phyloP scores from a whole-genome alignment of 768 basidiomycete species.

The Lactarius psammicola region DNA sequence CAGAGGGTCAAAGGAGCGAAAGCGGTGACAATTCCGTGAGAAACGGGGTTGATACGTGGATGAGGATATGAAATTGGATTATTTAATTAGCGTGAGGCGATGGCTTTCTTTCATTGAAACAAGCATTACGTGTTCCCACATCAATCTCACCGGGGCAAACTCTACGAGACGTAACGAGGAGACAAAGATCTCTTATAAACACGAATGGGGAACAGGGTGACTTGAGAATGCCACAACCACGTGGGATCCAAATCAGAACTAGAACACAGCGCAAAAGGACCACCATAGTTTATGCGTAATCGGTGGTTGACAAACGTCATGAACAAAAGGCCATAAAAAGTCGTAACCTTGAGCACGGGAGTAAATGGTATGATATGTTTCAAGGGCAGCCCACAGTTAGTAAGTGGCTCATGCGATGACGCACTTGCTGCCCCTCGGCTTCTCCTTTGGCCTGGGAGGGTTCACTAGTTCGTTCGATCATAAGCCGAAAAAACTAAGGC shows the following conservation, averaged over 20 bases:
- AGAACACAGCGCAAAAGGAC: conserved; percentile 18
- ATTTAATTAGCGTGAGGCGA: not conserved
- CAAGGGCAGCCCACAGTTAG: conserved; percentile 32
- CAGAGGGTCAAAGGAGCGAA: not conserved
- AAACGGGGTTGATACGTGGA: not conserved
- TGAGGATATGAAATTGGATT: not conserved
- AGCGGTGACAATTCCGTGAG: not conserved
- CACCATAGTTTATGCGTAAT: conserved; percentile 33
- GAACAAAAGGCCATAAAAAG: conserved; percentile 43
- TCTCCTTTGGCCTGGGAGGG: conserved; percentile 64
- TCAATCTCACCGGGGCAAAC: conserved; percentile 10
- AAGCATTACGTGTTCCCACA: conserved; percentile 9
- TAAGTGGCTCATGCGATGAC: conserved; percentile 51
- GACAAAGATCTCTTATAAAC: conserved; percentile 22
- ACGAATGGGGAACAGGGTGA: conserved; percentile 21
- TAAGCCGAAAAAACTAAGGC: conserved; percentile 8
- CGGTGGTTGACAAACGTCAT: conserved; percentile 29
- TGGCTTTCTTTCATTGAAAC: not conserved
- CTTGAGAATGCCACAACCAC: conserved; percentile 9
- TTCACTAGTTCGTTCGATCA: conserved; percentile 52
- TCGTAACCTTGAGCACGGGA: conserved; percentile 65
- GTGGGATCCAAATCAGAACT: conserved; percentile 16
- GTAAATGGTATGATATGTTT: conserved; percentile 65
- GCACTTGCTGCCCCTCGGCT: conserved; percentile 52
- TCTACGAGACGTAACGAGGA: conserved; percentile 15